phyloP scores from a whole-genome alignment of 2,329 filamentous ascomycete species.

The Aureobasidium sp. region DNA sequence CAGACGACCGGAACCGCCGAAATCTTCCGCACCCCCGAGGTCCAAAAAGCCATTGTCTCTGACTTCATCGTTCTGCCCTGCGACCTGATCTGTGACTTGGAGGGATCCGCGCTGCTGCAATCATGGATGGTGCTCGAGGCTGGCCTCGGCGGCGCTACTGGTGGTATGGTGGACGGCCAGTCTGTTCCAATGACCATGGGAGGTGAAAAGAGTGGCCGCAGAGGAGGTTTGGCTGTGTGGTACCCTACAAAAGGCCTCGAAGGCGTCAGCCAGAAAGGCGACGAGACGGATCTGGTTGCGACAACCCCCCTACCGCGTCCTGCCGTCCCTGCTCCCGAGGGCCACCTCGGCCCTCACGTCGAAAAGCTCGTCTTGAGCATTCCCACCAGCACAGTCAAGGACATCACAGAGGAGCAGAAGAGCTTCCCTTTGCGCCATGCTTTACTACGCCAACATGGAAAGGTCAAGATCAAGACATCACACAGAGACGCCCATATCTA shows the following conservation, averaged over 20 bases:
- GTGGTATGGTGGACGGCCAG: slow-evolving; percentile 38
- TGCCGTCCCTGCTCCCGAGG: slow-evolving; percentile 50
- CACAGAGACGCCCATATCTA: slow-evolving; percentile 92
- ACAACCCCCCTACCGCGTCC: slow-evolving; percentile 58
- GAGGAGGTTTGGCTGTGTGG: slow-evolving; percentile 81
- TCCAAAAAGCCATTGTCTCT: slow-evolving; percentile 66
- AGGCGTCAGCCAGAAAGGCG: slow-evolving; percentile 65
- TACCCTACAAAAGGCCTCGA: slow-evolving; percentile 75
- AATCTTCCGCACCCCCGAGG: slow-evolving; percentile 74
- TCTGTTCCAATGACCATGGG: slow-evolving; percentile 41
- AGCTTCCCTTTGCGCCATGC: slow-evolving; percentile 66
- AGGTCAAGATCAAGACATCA: slow-evolving; percentile 70
- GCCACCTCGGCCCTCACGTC: slow-evolving; percentile 58
- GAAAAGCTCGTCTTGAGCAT: slow-evolving; percentile 79
- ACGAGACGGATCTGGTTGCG: slow-evolving; percentile 88
- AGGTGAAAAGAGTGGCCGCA: slow-evolving; percentile 50
- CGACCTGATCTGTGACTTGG: slow-evolving; percentile 84
- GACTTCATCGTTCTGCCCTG: slow-evolving; percentile 91
- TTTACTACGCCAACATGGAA: slow-evolving; percentile 64
- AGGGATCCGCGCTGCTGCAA: slow-evolving; percentile 73
- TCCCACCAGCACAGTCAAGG: slow-evolving; percentile 82
- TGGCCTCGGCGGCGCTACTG: slow-evolving; percentile 54
- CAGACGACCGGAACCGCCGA: slow-evolving; percentile 85
- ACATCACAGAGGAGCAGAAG: slow-evolving; percentile 68
- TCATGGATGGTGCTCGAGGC: slow-evolving; percentile 85